Evolutionary conservation across 441 rosid genomes (phyloP).

Genomic region (Erysimum cheiri): DNA sequence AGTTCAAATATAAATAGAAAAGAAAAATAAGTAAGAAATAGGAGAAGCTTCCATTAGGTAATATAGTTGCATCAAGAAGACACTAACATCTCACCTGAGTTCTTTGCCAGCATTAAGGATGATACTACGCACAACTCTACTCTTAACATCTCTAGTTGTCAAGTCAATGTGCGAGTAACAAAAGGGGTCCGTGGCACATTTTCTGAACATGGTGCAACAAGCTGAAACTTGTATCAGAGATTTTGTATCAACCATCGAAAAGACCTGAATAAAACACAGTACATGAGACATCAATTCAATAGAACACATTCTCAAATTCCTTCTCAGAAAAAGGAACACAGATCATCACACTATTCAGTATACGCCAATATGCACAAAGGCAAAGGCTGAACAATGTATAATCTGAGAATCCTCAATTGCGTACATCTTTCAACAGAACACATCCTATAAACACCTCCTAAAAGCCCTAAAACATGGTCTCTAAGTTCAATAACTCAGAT

Average conservation of each 20-base stretch:
- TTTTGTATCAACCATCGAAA: constrained; percentile 81
- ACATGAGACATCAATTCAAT: neutral
- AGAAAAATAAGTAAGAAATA: neutral
- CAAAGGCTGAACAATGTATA: too few species aligned
- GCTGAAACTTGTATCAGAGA: constrained; percentile 69
- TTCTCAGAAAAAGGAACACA: neutral
- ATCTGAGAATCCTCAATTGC: neutral
- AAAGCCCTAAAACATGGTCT: neutral
- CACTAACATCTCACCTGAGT: constrained; percentile 51
- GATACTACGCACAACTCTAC: constrained; percentile 72
- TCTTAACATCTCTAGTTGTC: constrained; percentile 65
- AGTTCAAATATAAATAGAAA: neutral
- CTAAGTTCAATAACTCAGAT: neutral
- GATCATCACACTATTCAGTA: neutral
- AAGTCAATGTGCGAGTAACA: constrained; percentile 74
- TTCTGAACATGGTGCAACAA: constrained; percentile 76
- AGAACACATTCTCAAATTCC: neutral
- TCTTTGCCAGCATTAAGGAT: constrained; percentile 80
- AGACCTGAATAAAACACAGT: constrained; percentile 52
- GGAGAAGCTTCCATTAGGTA: too few species aligned
- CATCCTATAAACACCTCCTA: neutral
- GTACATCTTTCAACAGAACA: neutral
- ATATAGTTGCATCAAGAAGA: neutral
- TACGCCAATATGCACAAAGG: neutral
- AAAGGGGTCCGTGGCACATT: constrained; percentile 74